Evolutionary conservation across 2,329 filamentous ascomycete species (phyloP), one percentile per base, ranked within the genome.

Genomic region (Arachnopeziza araneosa): DNA sequence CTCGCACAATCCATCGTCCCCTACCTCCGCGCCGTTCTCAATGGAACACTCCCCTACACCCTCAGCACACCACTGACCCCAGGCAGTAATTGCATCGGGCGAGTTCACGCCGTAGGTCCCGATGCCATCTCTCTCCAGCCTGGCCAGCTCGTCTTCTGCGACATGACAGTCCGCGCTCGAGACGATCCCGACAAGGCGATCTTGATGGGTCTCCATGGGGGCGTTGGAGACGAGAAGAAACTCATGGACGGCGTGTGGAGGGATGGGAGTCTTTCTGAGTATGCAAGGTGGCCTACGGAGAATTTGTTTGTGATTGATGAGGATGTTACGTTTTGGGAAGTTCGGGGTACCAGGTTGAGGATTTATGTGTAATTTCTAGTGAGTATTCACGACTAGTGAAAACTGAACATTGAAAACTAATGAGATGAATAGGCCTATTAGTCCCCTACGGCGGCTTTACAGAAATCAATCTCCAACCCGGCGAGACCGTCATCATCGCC

Each of bases 401-500:
- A 8, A 44, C 26, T 14, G 36, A 44, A 8, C 10, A 14, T 14
- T 8, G 36, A 61, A 59, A 24, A 58, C 50, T 12, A 63, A 65
- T 50, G 26, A 64, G 9, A 6, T 58, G 12, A 21, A 24, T 21
- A 52, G 49, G 12, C 50, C 49, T 23, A n/a, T 78, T 44, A 0
- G 76, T 82, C 1, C 69, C 75, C 0, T 79, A 73, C 60, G 80
- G 79, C 9, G 80, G 80, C 0, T 67, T 83, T 1, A 57, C 71
- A 14, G 74, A 74, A 22, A 75, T 81, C 59, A 68, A 74, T 6
- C 56, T 80, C 9, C 66, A 75, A 60, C 60, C 77, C 5, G 78
- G 79, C 0, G 77, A 82, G 63, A 78, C 75, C 0, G 65, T 82
- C 6, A 69, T 81, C 49, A 64, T 81, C 4, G 68, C 68, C 24